Conservation (phyloP, 2,329 filamentous ascomycete genomes). For the Fonsecaea monophora region DNA sequence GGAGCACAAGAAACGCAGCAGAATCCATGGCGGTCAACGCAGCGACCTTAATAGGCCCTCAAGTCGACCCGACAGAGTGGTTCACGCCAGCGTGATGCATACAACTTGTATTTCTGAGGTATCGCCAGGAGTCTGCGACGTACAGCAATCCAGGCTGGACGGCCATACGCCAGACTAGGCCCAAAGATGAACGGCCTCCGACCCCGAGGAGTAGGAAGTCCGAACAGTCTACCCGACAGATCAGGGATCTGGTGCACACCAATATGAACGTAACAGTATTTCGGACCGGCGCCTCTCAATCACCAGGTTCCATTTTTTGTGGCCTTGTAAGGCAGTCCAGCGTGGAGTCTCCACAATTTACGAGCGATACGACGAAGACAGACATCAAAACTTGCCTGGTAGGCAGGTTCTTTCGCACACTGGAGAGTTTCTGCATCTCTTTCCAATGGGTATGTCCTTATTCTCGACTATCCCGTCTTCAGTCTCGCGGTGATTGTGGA, state of each 20-base stretch:
- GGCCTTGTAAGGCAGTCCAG: background rate
- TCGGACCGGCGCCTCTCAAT: background rate
- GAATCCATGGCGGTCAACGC: slow-evolving; percentile 17
- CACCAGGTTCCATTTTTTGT: background rate
- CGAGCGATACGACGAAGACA: background rate
- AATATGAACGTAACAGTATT: background rate
- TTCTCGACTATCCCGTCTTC: background rate
- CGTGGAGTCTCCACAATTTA: background rate
- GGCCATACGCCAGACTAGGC: background rate
- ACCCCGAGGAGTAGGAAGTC: background rate
- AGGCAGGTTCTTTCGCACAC: background rate
- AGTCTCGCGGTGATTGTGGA: background rate
- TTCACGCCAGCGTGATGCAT: slow-evolving; percentile 9
- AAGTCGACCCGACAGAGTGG: slow-evolving; percentile 22
- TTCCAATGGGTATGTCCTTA: background rate
- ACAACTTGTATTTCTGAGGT: background rate
- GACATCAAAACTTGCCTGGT: background rate
- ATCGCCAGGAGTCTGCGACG: background rate
- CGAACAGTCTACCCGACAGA: background rate
- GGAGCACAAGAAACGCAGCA: slow-evolving; percentile 1
- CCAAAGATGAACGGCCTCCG: background rate
- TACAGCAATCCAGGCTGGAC: background rate
- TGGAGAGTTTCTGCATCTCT: background rate
- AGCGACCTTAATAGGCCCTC: slow-evolving; percentile 18
- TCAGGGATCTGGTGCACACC: background rate